Base-by-base conservation (phyloP, 352 stramenopile species). In the Phytophthora foliorum region DNA sequence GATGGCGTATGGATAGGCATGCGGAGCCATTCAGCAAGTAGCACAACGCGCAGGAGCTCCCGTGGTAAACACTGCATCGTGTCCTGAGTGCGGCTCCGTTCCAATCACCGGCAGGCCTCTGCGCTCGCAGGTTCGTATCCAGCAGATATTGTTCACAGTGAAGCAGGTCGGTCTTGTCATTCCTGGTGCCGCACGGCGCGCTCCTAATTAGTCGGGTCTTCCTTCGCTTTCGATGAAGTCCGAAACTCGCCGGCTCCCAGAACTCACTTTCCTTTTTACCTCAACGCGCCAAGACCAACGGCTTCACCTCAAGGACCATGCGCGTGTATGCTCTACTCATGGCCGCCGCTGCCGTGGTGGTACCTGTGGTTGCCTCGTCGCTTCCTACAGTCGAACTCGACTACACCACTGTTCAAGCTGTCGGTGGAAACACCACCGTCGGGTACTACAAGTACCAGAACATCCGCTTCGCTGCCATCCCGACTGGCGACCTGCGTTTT, bases 371-470 rank as follows among this genome's bases (percentile, higher is more conserved):
- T 34, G 52, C 34, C 9, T 62, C 50, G 3, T 61, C 49, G 19
- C 44, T 69, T 9, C 61, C 52, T 6, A 50, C 32, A 2, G 29
- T 69, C 11, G 61, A 69, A 36, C 50, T 63, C 22, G 61, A 63
- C 52, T 69, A 69, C 59, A 39, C 58, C 22, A 67, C 58, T 8
- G n/a, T 67, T n/a, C 58, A 44, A 16, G 58, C 58, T 19, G 58
- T 59, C 17, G 58, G 22, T 11, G 58, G 48, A 27, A 67, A 67
- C 27, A 49, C 32, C 34, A 67, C 49, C 6, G n/a, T 67, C 19
- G 58, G 58, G 14, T 67, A 60, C 58, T 67, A 67, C 58, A 67
- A 65, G 57, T 65, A 65, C 45, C 57, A 65, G 22, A 65, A 65
- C 46, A 65, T 65, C n/a, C 57, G 57, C n/a, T 67, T 67, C 21